Evolutionary conservation across 306 rosid species (phyloP), one percentile per base, ranked within the genome.

Genomic region (Dryas alaskensis): DNA sequence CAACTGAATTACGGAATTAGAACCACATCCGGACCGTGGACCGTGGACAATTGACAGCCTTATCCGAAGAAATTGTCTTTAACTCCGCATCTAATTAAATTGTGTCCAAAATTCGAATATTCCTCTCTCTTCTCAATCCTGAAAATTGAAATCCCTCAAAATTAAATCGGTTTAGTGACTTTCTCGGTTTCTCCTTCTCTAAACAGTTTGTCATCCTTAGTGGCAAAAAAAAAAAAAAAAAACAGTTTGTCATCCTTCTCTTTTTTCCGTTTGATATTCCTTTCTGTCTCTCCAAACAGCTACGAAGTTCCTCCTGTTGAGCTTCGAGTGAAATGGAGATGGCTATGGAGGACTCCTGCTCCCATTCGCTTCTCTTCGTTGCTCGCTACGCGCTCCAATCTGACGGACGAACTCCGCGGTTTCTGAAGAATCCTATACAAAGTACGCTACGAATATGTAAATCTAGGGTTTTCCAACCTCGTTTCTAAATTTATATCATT

Each of bases 301-400:
- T 48, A 16, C 55, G 46, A 16, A 69, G 48, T 61, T 61, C 7
- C 25, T 61, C 7, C 25, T 16, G 37, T 10, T 44, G 25, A 6
- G 70, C 69, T 73, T 64, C 62, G 70, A 49, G 45, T 44, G 60
- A 31, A 82, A 91, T 89, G 97, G 96, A 91, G 84, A 87, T 91
- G 92, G 80, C 83, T 52, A 79, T 86, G 93, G 90, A 82, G 67
- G 90, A 85, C 83, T 85, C 85, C 54, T 62, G 50, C 67, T 86
- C 90, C 7, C 74, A 60, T 64, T 74, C 79, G 76, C 76, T 79
- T 65, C 83, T 86, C 74, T 89, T 90, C 48, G 46, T 79, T 55
- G 73, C 84, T 72, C 81, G 80, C 69, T 74, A 79, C 47, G 87
- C 79, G 4, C 79, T 85, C 69, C 76, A 77, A 42, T 82, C 84